A percentile compares a stretch with the other conserved stretches of the same genome.
Conservation (phyloP, 495 filamentous ascomycete genomes). For the Trichoderma parareesei region DNA sequence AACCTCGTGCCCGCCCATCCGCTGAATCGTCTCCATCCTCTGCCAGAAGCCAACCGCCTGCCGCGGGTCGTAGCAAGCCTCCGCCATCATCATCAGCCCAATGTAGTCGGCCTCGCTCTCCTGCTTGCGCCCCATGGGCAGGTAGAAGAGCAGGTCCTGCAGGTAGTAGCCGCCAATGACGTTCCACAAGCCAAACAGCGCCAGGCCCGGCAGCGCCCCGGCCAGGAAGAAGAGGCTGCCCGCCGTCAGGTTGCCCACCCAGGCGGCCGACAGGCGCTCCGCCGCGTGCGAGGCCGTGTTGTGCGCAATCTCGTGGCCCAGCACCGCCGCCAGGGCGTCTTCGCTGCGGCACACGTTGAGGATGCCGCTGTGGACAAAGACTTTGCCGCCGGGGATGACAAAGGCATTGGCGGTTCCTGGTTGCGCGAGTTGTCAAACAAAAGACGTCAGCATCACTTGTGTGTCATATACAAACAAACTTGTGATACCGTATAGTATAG, state of each 20-base stretch:
- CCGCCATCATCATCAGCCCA: conserved; percentile 61
- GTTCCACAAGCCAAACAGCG: conserved; percentile 19
- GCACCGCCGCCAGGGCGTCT: conserved; percentile 70
- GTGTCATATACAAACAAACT: neutral
- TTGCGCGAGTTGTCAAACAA: neutral
- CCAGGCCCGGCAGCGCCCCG: conserved; percentile 40
- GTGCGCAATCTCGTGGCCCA: conserved; percentile 95
- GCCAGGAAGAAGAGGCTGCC: conserved; percentile 41
- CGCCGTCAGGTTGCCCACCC: conserved; percentile 48
- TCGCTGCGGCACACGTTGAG: conserved; percentile 63
- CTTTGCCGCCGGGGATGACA: conserved; percentile 86
- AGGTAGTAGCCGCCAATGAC: conserved; percentile 30
- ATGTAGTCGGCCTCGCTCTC: conserved; percentile 77
- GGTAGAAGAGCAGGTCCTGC: conserved; percentile 55
- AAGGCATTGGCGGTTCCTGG: conserved; percentile 61
- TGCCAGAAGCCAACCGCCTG: conserved; percentile 69
- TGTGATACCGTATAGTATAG: neutral
- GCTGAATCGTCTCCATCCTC: conserved; percentile 50
- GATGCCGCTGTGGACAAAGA: conserved; percentile 86
- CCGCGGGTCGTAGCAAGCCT: conserved; percentile 59
- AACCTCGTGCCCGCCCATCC: conserved; percentile 37
- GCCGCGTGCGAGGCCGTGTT: conserved; percentile 72
- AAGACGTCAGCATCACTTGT: too few relatives aligned
- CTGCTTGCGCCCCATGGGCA: conserved; percentile 61
- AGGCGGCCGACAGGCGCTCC: conserved; percentile 60